Evolutionary conservation across 2,329 filamentous ascomycete species (phyloP), one percentile per base, ranked within the genome.

Genomic region (Lanzia echinophila): DNA sequence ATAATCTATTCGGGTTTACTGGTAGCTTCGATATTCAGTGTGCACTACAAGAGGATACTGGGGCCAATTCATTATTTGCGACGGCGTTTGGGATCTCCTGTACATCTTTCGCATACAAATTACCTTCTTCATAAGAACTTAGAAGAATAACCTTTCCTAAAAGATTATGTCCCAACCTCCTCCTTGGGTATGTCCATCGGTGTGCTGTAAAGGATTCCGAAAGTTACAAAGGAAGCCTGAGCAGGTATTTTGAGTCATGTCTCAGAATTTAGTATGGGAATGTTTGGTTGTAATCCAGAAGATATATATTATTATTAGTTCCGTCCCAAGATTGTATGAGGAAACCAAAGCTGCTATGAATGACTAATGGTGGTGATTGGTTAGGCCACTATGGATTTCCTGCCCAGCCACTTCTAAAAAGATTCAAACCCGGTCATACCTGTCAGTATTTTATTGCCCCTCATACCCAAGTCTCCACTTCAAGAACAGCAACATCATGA

Each of bases 31-130:
- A 55, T 43, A 54, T 55, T 42, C 41, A 53, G 53, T 55, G 57
- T 55, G 58, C 52, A 54, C 50, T 43, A 43, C 47, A 53, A 45
- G 54, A 58, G 55, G 55, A 50, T 59, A 50, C 51, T 55, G 49
- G 50, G 31, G 20, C 22, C 50, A 28, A 53, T 42, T 33, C 44
- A 55, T 59, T 52, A 45, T 46, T 33, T 58, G 42, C 55, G 60
- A 51, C 49, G 62, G 63, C 60, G 62, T 64, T 64, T 59, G 58
- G 58, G 59, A 63, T 64, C 58, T 62, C 54, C 53, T 61, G 60
- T 64, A 58, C 55, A 60, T 62, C 42, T 58, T 24, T 53, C 50
- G 55, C 42, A 58, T 57, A 58, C 56, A 42, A 53, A 57, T 57
- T 56, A 56, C 54, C 51, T 58, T 24, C 34, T 55, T 55, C 53